Percentiles rank a stretch among this genome's conserved stretches.
Evolutionary conservation across 306 rosid species (phyloP).

Genomic region (Pyrus pyrifolia): DNA sequence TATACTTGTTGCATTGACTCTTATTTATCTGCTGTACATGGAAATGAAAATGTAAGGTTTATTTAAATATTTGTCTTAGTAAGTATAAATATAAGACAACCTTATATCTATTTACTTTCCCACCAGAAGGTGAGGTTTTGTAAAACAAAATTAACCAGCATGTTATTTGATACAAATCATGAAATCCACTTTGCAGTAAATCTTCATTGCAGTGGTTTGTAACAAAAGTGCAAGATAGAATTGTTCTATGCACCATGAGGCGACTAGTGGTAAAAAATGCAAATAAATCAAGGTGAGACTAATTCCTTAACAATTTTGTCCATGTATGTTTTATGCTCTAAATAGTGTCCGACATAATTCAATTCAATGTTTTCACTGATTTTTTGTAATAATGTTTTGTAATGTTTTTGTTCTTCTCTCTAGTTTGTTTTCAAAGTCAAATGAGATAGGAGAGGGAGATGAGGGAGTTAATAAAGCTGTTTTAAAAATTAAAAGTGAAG

Average conservation of each 20-base stretch:
- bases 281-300: conserved; percentile 57
- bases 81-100: background rate
- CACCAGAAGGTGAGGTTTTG: background rate
- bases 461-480: background rate
- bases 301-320: background rate
- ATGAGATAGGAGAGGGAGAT: background rate
- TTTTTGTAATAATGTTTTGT: background rate
- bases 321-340: conserved; percentile 5
- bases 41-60: background rate
- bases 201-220: conserved; percentile 77
- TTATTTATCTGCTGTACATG: background rate
- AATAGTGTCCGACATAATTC: background rate
- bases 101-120: background rate
- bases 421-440: background rate
- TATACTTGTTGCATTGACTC: background rate
- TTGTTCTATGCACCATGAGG: conserved; percentile 52
- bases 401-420: background rate
- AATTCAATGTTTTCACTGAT: background rate
- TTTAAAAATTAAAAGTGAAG: background rate
- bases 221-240: conserved; percentile 67
- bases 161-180: background rate
- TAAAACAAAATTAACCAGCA: background rate
- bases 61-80: background rate
- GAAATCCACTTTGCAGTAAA: conserved; percentile 41
- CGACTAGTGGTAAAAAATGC: conserved; percentile 47